These are phyloP conservation scores for Sporisorium iseilematis-ciliati DNA, from an alignment of 1,284 basidiomycete species.

Conservation along the genomic window DNA sequence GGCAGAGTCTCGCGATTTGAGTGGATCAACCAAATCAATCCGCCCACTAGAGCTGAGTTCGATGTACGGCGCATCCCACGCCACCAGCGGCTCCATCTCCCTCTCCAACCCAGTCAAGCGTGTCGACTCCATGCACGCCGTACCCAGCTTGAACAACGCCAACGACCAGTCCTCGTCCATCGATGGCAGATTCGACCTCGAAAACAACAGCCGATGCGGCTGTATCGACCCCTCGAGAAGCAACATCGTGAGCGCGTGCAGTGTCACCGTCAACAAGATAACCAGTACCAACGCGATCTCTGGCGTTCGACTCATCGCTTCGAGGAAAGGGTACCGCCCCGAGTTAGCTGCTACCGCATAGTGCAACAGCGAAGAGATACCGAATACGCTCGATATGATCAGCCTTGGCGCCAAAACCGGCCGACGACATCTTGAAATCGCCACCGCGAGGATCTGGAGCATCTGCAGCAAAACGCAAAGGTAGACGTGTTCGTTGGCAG, in stretches of 20 bases:
- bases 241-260: slow-evolving; percentile 62
- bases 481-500: slow-evolving; percentile 60
- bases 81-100: slow-evolving; percentile 53
- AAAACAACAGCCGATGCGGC: slow-evolving; percentile 48
- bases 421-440: slow-evolving; percentile 33
- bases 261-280: slow-evolving; percentile 52
- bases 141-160: slow-evolving; percentile 64
- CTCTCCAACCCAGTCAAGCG: slow-evolving; percentile 57
- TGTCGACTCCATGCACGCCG: slow-evolving; percentile 65
- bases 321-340: slow-evolving; percentile 58
- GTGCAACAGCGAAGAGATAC: slow-evolving; percentile 49
- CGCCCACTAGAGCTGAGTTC: slow-evolving; percentile 51
- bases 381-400: slow-evolving; percentile 53
- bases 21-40: slow-evolving; percentile 31
- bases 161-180: slow-evolving; percentile 61
- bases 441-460: slow-evolving; percentile 52
- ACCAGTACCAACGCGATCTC: slow-evolving; percentile 54
- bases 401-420: slow-evolving; percentile 51
- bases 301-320: slow-evolving; percentile 54
- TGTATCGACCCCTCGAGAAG: slow-evolving; percentile 54
- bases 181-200: slow-evolving; percentile 51
- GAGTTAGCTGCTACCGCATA: slow-evolving; percentile 44
- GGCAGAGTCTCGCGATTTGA: slow-evolving; percentile 1
- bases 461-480: slow-evolving; percentile 59
- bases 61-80: slow-evolving; percentile 57